phyloP scores from a whole-genome alignment of 2,329 filamentous ascomycete genomes.

The Tetracladium maxilliforme region DNA sequence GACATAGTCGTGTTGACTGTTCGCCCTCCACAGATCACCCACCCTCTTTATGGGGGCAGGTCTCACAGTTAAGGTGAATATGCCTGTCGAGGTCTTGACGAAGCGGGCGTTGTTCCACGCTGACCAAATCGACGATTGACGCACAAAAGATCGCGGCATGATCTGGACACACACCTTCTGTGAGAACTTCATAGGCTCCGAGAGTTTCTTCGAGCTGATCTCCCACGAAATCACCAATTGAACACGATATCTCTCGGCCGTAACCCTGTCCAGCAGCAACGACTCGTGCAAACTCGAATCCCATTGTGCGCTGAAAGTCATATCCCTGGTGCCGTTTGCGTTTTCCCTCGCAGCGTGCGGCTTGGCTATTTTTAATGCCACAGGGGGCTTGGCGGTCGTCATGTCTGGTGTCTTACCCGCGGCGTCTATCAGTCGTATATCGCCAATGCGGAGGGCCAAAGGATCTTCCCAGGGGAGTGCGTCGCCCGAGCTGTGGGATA shows the following conservation, averaged over 20 bases:
- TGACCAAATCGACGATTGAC: constrained; percentile 74
- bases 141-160: constrained; percentile 67
- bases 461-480: constrained; percentile 81
- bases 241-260: constrained; percentile 82
- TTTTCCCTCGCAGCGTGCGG: constrained; percentile 72
- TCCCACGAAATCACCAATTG: constrained; percentile 83
- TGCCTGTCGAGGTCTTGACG: constrained; percentile 71
- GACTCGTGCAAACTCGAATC: constrained; percentile 89
- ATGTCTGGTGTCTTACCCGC: constrained; percentile 75
- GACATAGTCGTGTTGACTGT: constrained; percentile 86
- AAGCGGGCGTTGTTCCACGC: constrained; percentile 77
- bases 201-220: constrained; percentile 65
- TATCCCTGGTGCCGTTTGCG: constrained; percentile 76
- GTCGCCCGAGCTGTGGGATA: constrained; percentile 86
- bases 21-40: constrained; percentile 91
- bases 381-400: constrained; percentile 54
- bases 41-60: constrained; percentile 83
- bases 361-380: constrained; percentile 62
- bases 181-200: constrained; percentile 78
- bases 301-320: constrained; percentile 86
- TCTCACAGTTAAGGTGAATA: constrained; percentile 76
- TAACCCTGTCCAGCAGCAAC: constrained; percentile 82
- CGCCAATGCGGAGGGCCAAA: constrained; percentile 60
- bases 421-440: constrained; percentile 70
- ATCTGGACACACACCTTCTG: constrained; percentile 74